phyloP scores from a whole-genome alignment of 1,284 basidiomycete genomes.

The Veloporphyrellus conicus region DNA sequence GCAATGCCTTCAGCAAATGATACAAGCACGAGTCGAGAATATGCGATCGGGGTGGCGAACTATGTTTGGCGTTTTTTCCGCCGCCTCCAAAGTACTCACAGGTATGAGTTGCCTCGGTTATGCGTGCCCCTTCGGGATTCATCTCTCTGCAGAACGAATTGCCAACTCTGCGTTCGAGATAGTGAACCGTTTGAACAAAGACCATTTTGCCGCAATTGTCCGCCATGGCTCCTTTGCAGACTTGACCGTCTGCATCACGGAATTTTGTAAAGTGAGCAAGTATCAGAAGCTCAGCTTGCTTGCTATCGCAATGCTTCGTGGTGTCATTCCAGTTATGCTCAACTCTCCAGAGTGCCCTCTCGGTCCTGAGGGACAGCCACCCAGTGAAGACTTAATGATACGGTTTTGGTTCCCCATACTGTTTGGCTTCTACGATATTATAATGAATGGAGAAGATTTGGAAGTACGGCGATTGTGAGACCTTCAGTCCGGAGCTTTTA shows the following conservation, averaged over 20 bases:
- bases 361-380: slow-evolving; percentile 35
- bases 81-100: slow-evolving; percentile 90
- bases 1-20: slow-evolving; percentile 99
- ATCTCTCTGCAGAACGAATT: slow-evolving; percentile 67
- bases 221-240: slow-evolving; percentile 94
- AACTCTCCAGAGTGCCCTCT: slow-evolving; percentile 78
- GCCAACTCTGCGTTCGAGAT: slow-evolving; percentile 95
- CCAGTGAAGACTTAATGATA: slow-evolving; percentile 60
- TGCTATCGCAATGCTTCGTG: slow-evolving; percentile 94
- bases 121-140: slow-evolving; percentile 1
- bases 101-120: slow-evolving; percentile 43
- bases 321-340: slow-evolving; percentile 89
- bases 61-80: slow-evolving; percentile 97
- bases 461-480: slow-evolving; percentile 93
- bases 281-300: slow-evolving; percentile 97
- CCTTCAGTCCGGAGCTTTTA: not conserved
- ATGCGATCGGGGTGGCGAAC: slow-evolving; percentile 98
- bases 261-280: slow-evolving; percentile 98
- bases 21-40: slow-evolving; percentile 91
- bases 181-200: slow-evolving; percentile 85
- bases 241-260: slow-evolving; percentile 94
- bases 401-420: slow-evolving; percentile 96
- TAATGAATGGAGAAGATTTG: slow-evolving; percentile 99
- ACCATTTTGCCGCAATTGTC: slow-evolving; percentile 89
- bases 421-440: slow-evolving; percentile 97